Evolutionary conservation across 306 rosid species (phyloP), one percentile per base, ranked within the genome.

Genomic region (Rosa lucieae): DNA sequence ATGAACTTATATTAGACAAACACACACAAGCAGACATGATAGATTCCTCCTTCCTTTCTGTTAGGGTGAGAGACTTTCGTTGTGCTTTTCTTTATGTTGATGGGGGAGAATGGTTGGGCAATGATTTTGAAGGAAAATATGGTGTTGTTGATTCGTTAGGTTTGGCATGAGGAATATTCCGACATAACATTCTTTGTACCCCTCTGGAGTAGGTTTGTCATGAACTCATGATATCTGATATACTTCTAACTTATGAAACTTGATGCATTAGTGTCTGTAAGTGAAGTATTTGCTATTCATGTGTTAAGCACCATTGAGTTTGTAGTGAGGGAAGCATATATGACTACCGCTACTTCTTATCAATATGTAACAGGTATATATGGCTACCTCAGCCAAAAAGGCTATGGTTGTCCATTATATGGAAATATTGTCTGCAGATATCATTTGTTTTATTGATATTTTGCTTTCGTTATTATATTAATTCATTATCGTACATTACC

Each of bases 351-450:
- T 29, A 29, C 32, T 29, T 29, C 32, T 29, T 29, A 29, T 29
- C 32, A 29, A 29, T 29, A 59, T 26, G 29, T 59, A 59, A 53
- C 3, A 59, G 15, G 7, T 63, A 63, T 62, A 21, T 62, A 37
- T 66, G 43, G 70, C 47, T 66, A 66, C 71, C 47, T 58, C 65
- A 58, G 32, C 65, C 65, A 23, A 58, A 58, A 58, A 58, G 65
- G 14, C 12, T 39, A 8, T 63, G 35, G 65, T 58, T 58, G 13
- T 56, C 32, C 14, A 2, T 58, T 23, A 9, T 21, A n/a, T 9
- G 35, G 32, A 58, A n/a, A 8, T 58, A 58, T 58, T 58, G 32
- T 58, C 14, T 58, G 65, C 14, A n/a, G 29, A 21, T 58, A 58
- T 58, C 65, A 58, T n/a, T 10, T 10, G 21, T 58, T 32, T 10